These are phyloP conservation scores for Magnolia sinica DNA, from an alignment of 164 flowering plant species.

Conservation along the genomic window DNA sequence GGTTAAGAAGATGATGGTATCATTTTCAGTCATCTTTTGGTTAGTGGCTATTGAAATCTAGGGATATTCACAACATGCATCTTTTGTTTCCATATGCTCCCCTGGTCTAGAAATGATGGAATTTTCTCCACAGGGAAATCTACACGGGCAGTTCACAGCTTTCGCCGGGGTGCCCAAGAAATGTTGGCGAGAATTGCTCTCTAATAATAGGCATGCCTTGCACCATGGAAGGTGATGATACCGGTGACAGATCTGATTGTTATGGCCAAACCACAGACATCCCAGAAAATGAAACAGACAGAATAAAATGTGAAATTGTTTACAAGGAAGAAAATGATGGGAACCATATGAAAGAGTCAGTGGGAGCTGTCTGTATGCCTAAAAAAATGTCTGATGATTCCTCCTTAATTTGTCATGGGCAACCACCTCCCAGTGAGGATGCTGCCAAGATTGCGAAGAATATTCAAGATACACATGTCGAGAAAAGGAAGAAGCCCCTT, in stretches of 20 bases:
- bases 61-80: background rate
- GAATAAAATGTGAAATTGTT: conserved; percentile 7
- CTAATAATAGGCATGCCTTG: conserved; percentile 7
- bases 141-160: conserved; percentile 9
- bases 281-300: background rate
- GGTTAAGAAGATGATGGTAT: no score
- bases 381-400: conserved; percentile 11
- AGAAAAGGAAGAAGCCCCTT: conserved; percentile 3
- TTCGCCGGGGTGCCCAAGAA: conserved; percentile 8
- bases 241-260: conserved; percentile 1
- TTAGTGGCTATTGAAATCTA: no score
- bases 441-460: background rate
- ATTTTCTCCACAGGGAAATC: conserved; percentile 24
- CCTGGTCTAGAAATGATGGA: background rate
- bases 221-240: background rate
- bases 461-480: conserved; percentile 2
- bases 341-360: conserved; percentile 1
- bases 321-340: conserved; percentile 13
- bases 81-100: background rate
- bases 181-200: conserved; percentile 10
- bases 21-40: no score
- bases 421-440: background rate
- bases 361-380: conserved; percentile 5
- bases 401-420: background rate
- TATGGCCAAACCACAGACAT: background rate